Conservation (phyloP, 1,284 basidiomycete species). For the Trichosporon faecale region DNA sequence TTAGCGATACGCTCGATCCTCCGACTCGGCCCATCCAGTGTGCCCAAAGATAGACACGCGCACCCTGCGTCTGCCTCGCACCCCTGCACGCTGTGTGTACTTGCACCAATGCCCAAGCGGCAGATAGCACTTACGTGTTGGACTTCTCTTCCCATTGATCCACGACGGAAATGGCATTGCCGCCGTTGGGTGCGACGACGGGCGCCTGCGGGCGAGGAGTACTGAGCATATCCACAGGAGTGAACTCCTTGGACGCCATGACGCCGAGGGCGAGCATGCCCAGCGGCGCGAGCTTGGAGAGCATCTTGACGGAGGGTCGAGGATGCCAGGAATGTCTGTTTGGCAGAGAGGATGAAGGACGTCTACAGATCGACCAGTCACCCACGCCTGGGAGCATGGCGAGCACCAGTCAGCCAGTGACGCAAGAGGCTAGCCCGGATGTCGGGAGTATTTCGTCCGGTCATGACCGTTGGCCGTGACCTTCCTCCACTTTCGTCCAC, state of each 20-base stretch:
- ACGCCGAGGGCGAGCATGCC: conserved; percentile 11
- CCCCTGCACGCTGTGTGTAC: neutral
- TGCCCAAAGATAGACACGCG: neutral
- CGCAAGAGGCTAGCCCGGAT: neutral
- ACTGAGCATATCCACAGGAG: conserved; percentile 68
- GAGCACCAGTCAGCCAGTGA: neutral
- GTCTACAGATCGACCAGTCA: neutral
- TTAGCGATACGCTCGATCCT: conserved; percentile 10
- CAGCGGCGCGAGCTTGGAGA: conserved; percentile 5
- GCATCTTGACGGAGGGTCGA: neutral
- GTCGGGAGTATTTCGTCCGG: neutral
- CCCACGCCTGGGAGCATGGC: neutral
- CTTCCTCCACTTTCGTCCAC: neutral
- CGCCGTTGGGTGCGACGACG: conserved; percentile 63
- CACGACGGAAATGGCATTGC: conserved; percentile 65
- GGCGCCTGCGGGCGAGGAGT: conserved; percentile 68
- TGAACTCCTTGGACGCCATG: conserved; percentile 54
- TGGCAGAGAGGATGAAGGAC: conserved; percentile 6
- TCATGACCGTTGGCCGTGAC: neutral
- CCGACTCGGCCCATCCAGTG: neutral
- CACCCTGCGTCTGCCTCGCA: neutral
- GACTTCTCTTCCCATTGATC: conserved; percentile 66
- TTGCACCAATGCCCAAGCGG: neutral
- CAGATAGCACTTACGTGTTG: conserved; percentile 60
- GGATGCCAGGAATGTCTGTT: neutral